Conservation (phyloP, 805 yeast species). For the Wickerhamiella kurtzmanii region DNA sequence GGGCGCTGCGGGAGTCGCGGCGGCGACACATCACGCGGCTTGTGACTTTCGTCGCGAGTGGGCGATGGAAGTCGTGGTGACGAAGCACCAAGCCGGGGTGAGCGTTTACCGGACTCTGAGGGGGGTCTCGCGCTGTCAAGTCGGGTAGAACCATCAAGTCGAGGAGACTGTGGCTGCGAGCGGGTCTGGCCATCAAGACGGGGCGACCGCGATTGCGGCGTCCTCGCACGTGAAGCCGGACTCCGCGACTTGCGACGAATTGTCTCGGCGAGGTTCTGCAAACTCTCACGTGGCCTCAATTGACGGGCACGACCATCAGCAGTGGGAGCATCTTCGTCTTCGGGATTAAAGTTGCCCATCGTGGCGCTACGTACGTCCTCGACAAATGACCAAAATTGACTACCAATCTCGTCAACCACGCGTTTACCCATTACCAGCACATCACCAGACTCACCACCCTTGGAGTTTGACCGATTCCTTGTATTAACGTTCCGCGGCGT, state of each 20-base stretch:
- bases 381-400: slow-evolving; percentile 26
- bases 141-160: not conserved
- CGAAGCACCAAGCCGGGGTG: not conserved
- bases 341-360: slow-evolving; percentile 22
- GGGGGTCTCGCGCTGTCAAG: too few species aligned
- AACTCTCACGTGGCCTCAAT: not conserved
- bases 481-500: not conserved
- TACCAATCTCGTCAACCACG: slow-evolving; percentile 25
- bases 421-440: slow-evolving; percentile 22
- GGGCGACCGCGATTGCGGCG: not conserved
- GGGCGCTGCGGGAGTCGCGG: not conserved
- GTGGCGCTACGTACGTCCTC: slow-evolving; percentile 27
- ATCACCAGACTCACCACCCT: slow-evolving; percentile 8
- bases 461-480: not conserved
- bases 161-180: not conserved
- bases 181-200: too few species aligned
- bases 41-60: not conserved
- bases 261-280: not conserved
- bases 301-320: not conserved
- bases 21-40: not conserved
- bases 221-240: not conserved
- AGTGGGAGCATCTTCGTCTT: slow-evolving; percentile 3
- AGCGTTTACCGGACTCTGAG: too few species aligned
- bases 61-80: not conserved
- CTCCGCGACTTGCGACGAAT: not conserved